Percentiles rank a stretch among this genome's conserved stretches.
phyloP scores from a whole-genome alignment of 108 stramenopile species.

The Craspedostauros australis region DNA sequence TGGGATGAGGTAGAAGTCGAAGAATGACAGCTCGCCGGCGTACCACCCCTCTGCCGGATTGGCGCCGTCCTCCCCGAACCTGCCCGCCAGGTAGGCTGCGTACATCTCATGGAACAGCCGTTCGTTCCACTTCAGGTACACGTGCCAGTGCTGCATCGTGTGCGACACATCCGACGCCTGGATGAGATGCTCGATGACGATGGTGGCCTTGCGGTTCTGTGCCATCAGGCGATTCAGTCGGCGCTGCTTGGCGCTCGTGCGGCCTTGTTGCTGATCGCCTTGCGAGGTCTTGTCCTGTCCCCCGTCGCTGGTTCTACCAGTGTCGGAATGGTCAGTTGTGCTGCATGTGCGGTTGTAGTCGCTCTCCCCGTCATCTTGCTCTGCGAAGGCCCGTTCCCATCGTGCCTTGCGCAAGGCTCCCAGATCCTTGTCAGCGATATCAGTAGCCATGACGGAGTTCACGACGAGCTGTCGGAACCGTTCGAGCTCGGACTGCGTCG shows the following conservation, averaged over 20 bases:
- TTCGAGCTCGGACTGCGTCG: conserved; percentile 25
- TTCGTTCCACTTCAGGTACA: conserved; percentile 39
- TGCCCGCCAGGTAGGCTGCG: background rate
- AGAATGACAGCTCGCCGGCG: background rate
- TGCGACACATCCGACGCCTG: no score
- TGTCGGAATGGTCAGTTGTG: no score
- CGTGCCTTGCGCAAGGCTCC: conserved; percentile 11
- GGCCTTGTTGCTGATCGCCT: no score
- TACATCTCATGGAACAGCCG: conserved; percentile 10
- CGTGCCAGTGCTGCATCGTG: conserved; percentile 43
- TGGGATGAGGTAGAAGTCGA: conserved; percentile 5
- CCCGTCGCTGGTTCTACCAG: no score
- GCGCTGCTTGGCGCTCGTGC: no score
- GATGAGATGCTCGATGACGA: no score
- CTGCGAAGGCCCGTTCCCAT: conserved; percentile 27
- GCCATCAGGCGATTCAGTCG: no score
- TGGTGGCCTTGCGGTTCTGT: no score
- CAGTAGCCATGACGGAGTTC: conserved; percentile 48
- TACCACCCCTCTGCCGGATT: conserved; percentile 3
- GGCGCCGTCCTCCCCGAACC: no score
- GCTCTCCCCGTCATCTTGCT: conserved; percentile 12
- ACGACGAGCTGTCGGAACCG: conserved; percentile 48
- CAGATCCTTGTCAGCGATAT: conserved; percentile 49
- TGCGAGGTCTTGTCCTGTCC: no score
- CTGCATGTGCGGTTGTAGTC: no score